Evolutionary conservation across 176 grass and related monocot species (phyloP), one percentile per base, ranked within the genome.

Genomic region (Luzula sylvatica): DNA sequence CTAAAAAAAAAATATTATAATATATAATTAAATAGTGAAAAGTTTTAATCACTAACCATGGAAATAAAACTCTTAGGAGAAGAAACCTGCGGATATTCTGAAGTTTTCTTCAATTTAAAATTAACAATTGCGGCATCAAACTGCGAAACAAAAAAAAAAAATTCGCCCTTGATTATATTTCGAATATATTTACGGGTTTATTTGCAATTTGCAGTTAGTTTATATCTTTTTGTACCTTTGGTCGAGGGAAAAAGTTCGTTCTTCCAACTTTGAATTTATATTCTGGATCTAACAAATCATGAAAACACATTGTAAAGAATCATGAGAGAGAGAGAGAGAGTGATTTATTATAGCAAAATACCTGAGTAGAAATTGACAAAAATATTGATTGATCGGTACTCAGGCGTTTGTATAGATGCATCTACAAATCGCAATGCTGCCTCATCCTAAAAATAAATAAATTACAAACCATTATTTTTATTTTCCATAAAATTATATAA

Each of bases 341-440:
- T 7, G 9, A 4, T 35, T 35, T 35, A 35, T 53, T n/a, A 38
- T 1, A 41, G 56, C 41, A 67, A 11, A 16, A 61, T 75, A 89
- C 84, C 67, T 60, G 90, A 96, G 61, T 86, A 96, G 22, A 96
- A 96, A 61, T 96, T 79, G 14, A 96, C 90, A 71, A 89, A 89
- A 20, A 96, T 65, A 26, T 86, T 96, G 65, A 89, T 88, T 35
- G 77, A 72, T 25, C 84, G 71, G 44, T 87, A 96, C 50, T 96
- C 90, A 2, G 84, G 56, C 65, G 50, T 82, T 71, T 78, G 76
- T 70, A 86, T 72, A 39, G 80, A 79, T 73, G 72, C 65, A 44
- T 86, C 75, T 69, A 72, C 77, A 66, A 96, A 53, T 28, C 90
- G 77, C 16, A 21, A 23, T 22, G 90, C 90, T 61, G 74, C 72